Evolutionary conservation across 495 filamentous ascomycete genomes (phyloP), one percentile per base, ranked within the genome.

Genomic region (Podospora australis): DNA sequence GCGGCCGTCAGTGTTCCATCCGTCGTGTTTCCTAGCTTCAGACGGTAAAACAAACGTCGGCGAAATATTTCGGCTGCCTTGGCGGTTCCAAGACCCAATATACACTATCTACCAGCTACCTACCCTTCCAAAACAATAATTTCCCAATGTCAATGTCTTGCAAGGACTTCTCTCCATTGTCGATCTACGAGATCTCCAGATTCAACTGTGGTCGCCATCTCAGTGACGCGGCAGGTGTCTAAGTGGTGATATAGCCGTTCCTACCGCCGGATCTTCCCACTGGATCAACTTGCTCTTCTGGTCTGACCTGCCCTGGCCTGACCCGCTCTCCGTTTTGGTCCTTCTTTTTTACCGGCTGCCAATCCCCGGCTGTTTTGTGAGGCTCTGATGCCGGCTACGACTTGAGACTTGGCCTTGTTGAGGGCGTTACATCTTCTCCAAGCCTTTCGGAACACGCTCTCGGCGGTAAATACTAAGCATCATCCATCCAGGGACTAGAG

Each of bases 31-130:
- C n/a, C n/a, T n/a, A n/a, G n/a, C n/a, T n/a, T n/a, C n/a, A n/a
- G 46, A 48, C 45, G 50, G 50, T 49, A 48, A 49, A 54, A 49
- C 51, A 46, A 49, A 34, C 43, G 39, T 40, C 51, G 51, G 51
- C 39, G 46, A 46, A 54, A 54, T 54, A 53, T 55, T 55, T 44
- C 42, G 43, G 48, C 53, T 21, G 47, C 16, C 53, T 55, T 55
- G 53, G 47, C 48, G 17, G 17, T 55, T 19, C 36, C 8, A 43
- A 30, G 46, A 29, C 19, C 32, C 46, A 48, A 48, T 48, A 48
- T 48, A 48, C 46, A 22, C 46, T 48, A 48, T 46, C 49, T 43
- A 43, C n/a, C 34, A 36, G 34, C 34, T n/a, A n/a, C n/a, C 5
- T n/a, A 36, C 17, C 34, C 40, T 26, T 24, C 40, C 40, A 43